Evolutionary conservation across 179 eudicot genomes (phyloP).

Genomic region (Beta macrorhiza): DNA sequence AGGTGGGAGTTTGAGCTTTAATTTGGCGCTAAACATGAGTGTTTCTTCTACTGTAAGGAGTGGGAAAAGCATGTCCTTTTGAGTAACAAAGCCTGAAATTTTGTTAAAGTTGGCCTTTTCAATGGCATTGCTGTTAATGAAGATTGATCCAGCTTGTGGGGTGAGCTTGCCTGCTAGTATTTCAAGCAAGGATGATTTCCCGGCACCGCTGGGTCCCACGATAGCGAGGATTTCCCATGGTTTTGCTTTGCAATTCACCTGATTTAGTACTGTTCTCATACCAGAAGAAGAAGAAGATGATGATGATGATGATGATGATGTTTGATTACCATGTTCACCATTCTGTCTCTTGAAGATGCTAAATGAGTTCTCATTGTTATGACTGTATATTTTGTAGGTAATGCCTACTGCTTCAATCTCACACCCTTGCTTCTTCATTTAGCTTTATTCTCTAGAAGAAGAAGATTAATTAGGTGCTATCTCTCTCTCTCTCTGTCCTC

Average conservation of each 20-base stretch:
- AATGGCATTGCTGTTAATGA: conserved; percentile 52
- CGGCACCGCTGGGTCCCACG: conserved; percentile 97
- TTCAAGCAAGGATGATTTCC: conserved; percentile 85
- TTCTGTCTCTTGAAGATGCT: conserved; percentile 27
- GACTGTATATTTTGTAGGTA: conserved; percentile 60
- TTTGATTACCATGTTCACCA: conserved; percentile 22
- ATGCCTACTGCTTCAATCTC: conserved; percentile 90
- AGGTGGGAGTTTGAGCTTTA: conserved; percentile 53
- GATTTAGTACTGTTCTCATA: conserved; percentile 50
- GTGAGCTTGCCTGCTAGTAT: conserved; percentile 77
- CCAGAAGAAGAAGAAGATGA: conserved; percentile 1
- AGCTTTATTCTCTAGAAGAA: conserved; percentile 31
- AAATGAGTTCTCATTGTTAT: conserved; percentile 33
- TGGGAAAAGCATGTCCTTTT: conserved; percentile 79
- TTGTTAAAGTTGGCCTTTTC: conserved; percentile 60
- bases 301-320: neutral
- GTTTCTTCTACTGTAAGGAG: conserved; percentile 94
- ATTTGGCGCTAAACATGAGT: conserved; percentile 62
- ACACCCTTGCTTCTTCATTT: conserved; percentile 80
- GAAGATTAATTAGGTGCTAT: conserved; percentile 10
- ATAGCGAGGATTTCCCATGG: conserved; percentile 96
- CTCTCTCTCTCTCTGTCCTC: conserved; percentile 13
- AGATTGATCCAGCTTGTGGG: conserved; percentile 58
- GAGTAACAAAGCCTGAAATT: conserved; percentile 91
- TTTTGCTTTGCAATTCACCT: conserved; percentile 65